Percentiles rank a stretch among this genome's conserved stretches.
These are phyloP conservation scores for Ophidiomyces ophidiicola DNA, from an alignment of 2,329 filamentous ascomycete genomes.

Conservation along the genomic window DNA sequence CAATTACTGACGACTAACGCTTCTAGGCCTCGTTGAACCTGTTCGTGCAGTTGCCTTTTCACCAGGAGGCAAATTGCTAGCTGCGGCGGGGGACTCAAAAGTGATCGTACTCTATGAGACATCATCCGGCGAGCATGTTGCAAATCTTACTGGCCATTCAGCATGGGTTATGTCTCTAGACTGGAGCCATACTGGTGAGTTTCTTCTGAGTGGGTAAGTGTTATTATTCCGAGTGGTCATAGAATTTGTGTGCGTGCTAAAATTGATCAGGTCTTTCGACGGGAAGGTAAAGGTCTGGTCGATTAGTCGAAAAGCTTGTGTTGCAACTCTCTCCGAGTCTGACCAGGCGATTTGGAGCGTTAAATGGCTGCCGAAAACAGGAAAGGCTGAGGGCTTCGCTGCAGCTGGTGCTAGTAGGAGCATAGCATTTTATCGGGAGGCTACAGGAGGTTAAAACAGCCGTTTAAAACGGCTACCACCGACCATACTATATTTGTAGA, in stretches of 20 bases:
- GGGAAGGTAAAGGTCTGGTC: slow-evolving; percentile 96
- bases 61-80: slow-evolving; percentile 68
- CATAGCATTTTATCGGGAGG: slow-evolving; percentile 73
- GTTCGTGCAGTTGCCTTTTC: slow-evolving; percentile 81
- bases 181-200: slow-evolving; percentile 90
- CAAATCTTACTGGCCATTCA: slow-evolving; percentile 64
- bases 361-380: slow-evolving; percentile 64
- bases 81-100: slow-evolving; percentile 77
- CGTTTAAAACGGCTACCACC: slow-evolving; percentile 7
- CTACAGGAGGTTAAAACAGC: slow-evolving; percentile 49
- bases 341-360: slow-evolving; percentile 75
- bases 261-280: slow-evolving; percentile 53
- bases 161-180: slow-evolving; percentile 86
- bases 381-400: slow-evolving; percentile 56
- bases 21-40: slow-evolving; percentile 65
- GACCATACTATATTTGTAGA: background rate
- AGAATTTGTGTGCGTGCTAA: background rate
- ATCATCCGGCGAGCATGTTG: slow-evolving; percentile 80
- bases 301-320: slow-evolving; percentile 67
- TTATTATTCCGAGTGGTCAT: background rate
- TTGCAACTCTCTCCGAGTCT: slow-evolving; percentile 86
- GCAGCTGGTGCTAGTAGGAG: slow-evolving; percentile 65
- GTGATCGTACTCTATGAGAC: slow-evolving; percentile 90
- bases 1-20: slow-evolving; percentile 20
- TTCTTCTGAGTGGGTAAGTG: slow-evolving; percentile 64